Evolutionary conservation across 176 grass and related monocot species (phyloP).

Genomic region (Musa beccarii): DNA sequence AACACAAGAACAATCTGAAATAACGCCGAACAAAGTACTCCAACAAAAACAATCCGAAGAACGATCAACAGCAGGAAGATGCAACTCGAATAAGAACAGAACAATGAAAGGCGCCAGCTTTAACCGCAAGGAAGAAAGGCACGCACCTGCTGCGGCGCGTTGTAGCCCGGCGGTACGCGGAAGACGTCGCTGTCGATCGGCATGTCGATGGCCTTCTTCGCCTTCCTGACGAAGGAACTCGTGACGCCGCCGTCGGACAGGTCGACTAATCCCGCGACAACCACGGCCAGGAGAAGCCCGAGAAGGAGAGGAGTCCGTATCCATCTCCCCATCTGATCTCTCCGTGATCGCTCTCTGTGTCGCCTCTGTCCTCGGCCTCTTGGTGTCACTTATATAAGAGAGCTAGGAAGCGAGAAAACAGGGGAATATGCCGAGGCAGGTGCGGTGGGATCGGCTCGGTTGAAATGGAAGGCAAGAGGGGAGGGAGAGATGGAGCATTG

Average conservation of each 20-base stretch:
- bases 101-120: neutral
- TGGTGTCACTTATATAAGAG: neutral
- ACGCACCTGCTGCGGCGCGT: constrained; percentile 68
- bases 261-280: neutral
- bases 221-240: constrained; percentile 48
- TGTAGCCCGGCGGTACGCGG: constrained; percentile 40
- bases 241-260: constrained; percentile 36
- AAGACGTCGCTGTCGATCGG: constrained; percentile 71
- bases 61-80: too few relatives aligned
- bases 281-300: neutral
- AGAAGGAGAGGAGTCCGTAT: too few relatives aligned
- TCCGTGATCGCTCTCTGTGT: neutral
- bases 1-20: too few relatives aligned
- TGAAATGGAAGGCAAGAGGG: neutral
- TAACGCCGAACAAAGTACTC: too few relatives aligned
- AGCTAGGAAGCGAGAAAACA: neutral
- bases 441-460: neutral
- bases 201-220: constrained; percentile 48
- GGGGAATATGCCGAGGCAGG: neutral
- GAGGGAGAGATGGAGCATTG: neutral
- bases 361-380: neutral
- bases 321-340: neutral
- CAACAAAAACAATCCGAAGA: too few relatives aligned
- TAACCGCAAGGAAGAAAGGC: neutral
- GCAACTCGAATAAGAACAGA: neutral